Evolutionary conservation across 1,284 basidiomycete species (phyloP), one percentile per base, ranked within the genome.

Genomic region (Ceratobasidium papillatum): DNA sequence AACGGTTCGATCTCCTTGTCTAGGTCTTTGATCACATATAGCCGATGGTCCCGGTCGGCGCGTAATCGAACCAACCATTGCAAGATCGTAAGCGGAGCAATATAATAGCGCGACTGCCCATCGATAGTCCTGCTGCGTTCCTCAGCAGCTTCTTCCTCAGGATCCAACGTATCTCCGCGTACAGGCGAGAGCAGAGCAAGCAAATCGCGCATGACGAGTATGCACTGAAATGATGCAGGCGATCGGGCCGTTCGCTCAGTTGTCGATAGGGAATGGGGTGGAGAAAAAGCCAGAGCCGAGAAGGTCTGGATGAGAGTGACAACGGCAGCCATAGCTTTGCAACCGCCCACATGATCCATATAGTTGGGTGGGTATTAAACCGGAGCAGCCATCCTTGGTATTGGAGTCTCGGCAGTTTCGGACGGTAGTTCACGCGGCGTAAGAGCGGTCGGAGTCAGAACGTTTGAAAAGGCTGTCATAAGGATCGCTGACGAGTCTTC

Each of bases 61-160:
- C 98, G 88, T 27, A 99, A 84, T 12, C 95, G 91, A 84, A 96
- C 89, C 75, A 98, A 81, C 86, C 96, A 98, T 80, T 97, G 94
- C 9, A 99, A 84, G 1, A 93, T 87, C 1, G 89, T 85, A 19
- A 99, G 82, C 30, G 94, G 86, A 0, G 93, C 91, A 22, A 87
- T 84, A 0, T 87, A 82, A 36, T 90, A 92, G 32, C 80, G 77
- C 17, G 83, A 82, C 1, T 81, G 80, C 22, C 81, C 71, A 17
- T 74, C 59, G n/a, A 77, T 49, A 77, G 77, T 65, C 64, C 74
- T n/a, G 61, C 75, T n/a, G 43, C 74, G n/a, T 74, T 66, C 47
- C 68, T 74, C 71, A 61, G 75, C 72, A 19, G 75, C 75, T 56
- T 77, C 56, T 75, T 80, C 66, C 77, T 78, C 74, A 77, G 78